phyloP scores from a whole-genome alignment of 495 filamentous ascomycete genomes.

The Penicillium ochrochloron region DNA sequence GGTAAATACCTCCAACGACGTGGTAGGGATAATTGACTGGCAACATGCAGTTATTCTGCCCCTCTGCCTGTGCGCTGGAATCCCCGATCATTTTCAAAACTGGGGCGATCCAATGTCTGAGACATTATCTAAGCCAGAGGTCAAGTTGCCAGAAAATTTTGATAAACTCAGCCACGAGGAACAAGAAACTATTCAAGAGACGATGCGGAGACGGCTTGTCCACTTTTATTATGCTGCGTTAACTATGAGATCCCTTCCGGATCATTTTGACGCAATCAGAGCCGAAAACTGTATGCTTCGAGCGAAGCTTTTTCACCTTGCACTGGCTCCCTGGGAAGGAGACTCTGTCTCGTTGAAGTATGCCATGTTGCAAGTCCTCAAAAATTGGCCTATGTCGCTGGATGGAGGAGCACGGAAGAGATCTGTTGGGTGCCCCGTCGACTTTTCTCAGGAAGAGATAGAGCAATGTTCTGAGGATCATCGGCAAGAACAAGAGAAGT shows the following conservation, averaged over 20 bases:
- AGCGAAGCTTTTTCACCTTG: constrained; percentile 31
- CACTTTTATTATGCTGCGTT: constrained; percentile 36
- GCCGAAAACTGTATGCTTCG: constrained; percentile 29
- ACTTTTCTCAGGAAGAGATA: constrained; percentile 28
- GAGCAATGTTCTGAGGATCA: constrained; percentile 3
- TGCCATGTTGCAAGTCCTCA: constrained; percentile 21
- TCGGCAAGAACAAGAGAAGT: constrained; percentile 4
- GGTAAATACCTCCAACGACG: constrained; percentile 31
- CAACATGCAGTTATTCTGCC: constrained; percentile 38
- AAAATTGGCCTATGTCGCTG: constrained; percentile 30
- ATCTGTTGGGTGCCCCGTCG: constrained; percentile 23
- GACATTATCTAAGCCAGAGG: constrained; percentile 29
- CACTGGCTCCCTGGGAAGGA: constrained; percentile 30
- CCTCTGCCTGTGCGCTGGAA: constrained; percentile 35
- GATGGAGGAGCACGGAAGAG: constrained; percentile 13
- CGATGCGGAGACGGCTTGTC: constrained; percentile 32
- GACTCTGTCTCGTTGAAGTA: constrained; percentile 30
- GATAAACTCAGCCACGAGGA: constrained; percentile 21
- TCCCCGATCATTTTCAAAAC: constrained; percentile 37
- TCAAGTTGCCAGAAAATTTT: constrained; percentile 30
- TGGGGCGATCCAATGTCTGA: constrained; percentile 37
- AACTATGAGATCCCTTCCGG: constrained; percentile 29
- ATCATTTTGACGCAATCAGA: constrained; percentile 34
- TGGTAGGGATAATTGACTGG: constrained; percentile 43
- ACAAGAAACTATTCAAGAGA: constrained; percentile 27